Percentiles rank a stretch among this genome's conserved stretches.
Conservation (phyloP, 2,329 filamentous ascomycete species). For the Epichloe sibirici region DNA sequence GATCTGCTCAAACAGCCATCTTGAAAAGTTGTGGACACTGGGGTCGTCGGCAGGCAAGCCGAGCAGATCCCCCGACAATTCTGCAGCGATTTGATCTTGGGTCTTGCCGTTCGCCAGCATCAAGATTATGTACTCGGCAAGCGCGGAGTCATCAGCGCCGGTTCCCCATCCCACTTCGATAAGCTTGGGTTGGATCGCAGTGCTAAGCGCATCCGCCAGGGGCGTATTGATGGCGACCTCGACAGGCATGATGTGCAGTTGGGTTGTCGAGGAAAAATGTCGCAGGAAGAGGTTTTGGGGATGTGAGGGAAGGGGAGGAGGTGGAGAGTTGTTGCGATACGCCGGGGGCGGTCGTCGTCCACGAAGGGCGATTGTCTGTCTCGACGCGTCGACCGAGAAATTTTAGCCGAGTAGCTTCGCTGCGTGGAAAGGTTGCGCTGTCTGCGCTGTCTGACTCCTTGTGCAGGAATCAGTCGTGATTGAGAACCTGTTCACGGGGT, state of each 20-base stretch:
- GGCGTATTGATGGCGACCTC: constrained; percentile 68
- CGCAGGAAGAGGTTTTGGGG: background rate
- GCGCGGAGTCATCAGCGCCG: constrained; percentile 61
- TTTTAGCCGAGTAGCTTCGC: background rate
- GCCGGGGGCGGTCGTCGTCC: constrained; percentile 7
- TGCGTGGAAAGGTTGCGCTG: background rate
- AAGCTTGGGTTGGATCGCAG: constrained; percentile 78
- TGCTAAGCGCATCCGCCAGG: constrained; percentile 71
- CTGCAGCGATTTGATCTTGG: constrained; percentile 75
- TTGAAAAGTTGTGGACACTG: constrained; percentile 69
- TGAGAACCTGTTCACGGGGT: background rate
- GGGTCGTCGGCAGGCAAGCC: constrained; percentile 72
- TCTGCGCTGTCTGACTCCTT: background rate
- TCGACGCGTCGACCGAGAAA: constrained; percentile 2
- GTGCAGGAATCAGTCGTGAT: background rate
- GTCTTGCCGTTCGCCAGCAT: constrained; percentile 96
- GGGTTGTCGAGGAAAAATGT: background rate
- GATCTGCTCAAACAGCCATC: constrained; percentile 89
- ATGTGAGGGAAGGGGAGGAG: background rate
- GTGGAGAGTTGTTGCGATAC: constrained; percentile 4
- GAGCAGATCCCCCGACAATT: constrained; percentile 80
- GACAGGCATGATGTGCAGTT: constrained; percentile 52
- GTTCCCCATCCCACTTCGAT: constrained; percentile 87
- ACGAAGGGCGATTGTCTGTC: background rate
- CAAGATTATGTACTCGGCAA: constrained; percentile 92